A percentile compares a stretch with the other conserved stretches of the same genome.
These are phyloP conservation scores for Lasiosphaeris hirsuta DNA, from an alignment of 495 filamentous ascomycete species.

Conservation along the genomic window DNA sequence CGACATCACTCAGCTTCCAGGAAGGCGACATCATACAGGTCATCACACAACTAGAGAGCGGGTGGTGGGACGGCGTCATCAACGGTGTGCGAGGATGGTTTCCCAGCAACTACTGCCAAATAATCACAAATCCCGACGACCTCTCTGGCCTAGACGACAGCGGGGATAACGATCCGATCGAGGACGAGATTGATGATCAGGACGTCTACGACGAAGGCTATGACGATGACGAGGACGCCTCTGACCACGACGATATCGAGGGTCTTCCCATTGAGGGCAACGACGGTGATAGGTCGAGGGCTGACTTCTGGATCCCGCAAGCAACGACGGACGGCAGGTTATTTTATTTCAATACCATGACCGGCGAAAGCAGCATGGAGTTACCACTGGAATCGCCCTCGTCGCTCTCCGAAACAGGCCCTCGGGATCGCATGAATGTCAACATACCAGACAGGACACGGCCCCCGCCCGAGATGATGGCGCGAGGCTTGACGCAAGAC, in stretches of 20 bases:
- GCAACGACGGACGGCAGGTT: slow-evolving; percentile 88
- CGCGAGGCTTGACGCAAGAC: slow-evolving; percentile 74
- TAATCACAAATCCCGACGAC: slow-evolving; percentile 73
- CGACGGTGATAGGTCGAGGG: slow-evolving; percentile 72
- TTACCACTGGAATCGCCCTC: slow-evolving; percentile 88
- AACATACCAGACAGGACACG: slow-evolving; percentile 86
- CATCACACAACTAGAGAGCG: slow-evolving; percentile 93
- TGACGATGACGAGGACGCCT: slow-evolving; percentile 29
- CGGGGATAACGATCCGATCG: slow-evolving; percentile 64
- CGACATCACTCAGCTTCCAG: slow-evolving; percentile 92
- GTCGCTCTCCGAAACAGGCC: slow-evolving; percentile 75
- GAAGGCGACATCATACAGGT: slow-evolving; percentile 97
- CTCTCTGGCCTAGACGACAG: slow-evolving; percentile 54
- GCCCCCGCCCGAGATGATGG: slow-evolving; percentile 89
- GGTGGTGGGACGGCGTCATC: slow-evolving; percentile 99
- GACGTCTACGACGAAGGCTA: slow-evolving; percentile 41
- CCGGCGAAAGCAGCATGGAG: slow-evolving; percentile 88
- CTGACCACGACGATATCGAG: slow-evolving; percentile 47
- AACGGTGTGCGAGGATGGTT: slow-evolving; percentile 95
- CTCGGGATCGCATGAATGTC: slow-evolving; percentile 81
- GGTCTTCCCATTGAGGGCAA: slow-evolving; percentile 67
- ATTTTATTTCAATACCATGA: slow-evolving; percentile 98
- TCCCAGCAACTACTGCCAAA: slow-evolving; percentile 94
- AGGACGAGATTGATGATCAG: slow-evolving; percentile 61
- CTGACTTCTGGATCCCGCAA: slow-evolving; percentile 97